phyloP scores from a whole-genome alignment of 225 moss, liverwort and hornwort species.

The Asterella californica region DNA sequence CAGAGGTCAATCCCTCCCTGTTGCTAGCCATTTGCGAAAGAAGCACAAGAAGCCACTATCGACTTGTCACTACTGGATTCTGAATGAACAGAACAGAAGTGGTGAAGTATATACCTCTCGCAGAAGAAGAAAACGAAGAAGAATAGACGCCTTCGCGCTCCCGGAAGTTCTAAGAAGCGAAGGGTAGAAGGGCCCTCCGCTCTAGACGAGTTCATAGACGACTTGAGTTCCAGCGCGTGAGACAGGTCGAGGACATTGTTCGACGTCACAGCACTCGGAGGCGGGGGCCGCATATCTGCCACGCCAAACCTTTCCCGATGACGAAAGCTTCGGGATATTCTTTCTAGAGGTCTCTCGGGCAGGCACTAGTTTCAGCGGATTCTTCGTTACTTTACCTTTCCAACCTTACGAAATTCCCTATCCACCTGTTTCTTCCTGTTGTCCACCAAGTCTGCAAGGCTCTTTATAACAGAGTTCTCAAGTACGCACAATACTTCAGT shows the following conservation, averaged over 20 bases:
- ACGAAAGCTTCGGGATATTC: slow-evolving; percentile 72
- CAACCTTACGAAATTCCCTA: background rate
- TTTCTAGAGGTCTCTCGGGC: slow-evolving; percentile 82
- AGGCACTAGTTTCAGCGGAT: slow-evolving; percentile 43
- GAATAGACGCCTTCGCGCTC: background rate
- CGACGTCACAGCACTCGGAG: slow-evolving; percentile 74
- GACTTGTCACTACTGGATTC: slow-evolving; percentile 55
- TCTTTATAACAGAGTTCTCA: background rate
- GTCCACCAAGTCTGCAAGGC: no score
- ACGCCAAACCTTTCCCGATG: slow-evolving; percentile 97
- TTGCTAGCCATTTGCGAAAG: slow-evolving; percentile 76
- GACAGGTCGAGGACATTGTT: slow-evolving; percentile 51
- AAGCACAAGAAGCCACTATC: slow-evolving; percentile 85
- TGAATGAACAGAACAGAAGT: slow-evolving; percentile 45
- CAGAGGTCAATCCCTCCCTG: slow-evolving; percentile 29
- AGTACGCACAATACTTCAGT: background rate
- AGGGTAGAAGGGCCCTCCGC: slow-evolving; percentile 34
- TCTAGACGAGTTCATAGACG: slow-evolving; percentile 78
- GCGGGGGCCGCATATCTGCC: slow-evolving; percentile 90
- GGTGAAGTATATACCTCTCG: background rate
- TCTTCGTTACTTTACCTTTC: background rate
- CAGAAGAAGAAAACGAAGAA: slow-evolving; percentile 1
- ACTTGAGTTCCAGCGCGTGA: slow-evolving; percentile 70
- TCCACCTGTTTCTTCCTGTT: no score
- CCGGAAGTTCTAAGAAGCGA: slow-evolving; percentile 17